These are phyloP conservation scores for Rhizopus stolonifer DNA, from an alignment of 371 early-diverging fungal genomes.

Conservation along the genomic window DNA sequence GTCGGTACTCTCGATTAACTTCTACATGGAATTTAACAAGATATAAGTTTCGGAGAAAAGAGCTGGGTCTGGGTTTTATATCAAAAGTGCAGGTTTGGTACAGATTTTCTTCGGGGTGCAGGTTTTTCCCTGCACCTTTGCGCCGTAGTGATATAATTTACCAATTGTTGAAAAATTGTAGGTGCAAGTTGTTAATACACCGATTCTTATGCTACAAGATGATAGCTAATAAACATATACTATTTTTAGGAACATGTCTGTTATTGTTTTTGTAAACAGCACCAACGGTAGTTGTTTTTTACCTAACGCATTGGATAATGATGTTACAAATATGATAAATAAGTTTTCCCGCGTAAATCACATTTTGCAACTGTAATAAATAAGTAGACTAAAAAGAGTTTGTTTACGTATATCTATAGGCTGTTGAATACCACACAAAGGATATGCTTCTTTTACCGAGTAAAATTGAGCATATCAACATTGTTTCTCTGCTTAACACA, in stretches of 20 bases:
- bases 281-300: constrained; percentile 11
- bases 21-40: no score
- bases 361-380: constrained; percentile 15
- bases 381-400: constrained; percentile 10
- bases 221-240: constrained; percentile 12
- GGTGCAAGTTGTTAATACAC: constrained; percentile 7
- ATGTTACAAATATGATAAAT: constrained; percentile 17
- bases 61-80: no score
- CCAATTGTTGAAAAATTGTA: constrained; percentile 13
- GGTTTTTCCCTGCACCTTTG: no score
- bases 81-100: no score
- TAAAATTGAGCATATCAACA: constrained; percentile 23
- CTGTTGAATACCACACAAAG: constrained; percentile 17
- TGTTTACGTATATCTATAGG: constrained; percentile 16
- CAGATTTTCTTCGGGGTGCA: no score
- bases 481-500: constrained; percentile 22
- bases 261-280: constrained; percentile 13
- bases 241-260: constrained; percentile 16
- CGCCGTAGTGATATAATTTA: constrained; percentile 2
- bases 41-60: no score
- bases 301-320: constrained; percentile 19
- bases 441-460: constrained; percentile 19
- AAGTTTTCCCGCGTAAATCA: constrained; percentile 18
- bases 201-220: constrained; percentile 12
- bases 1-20: no score